These are phyloP conservation scores for Blumeriella jaapii DNA, from an alignment of 2,329 filamentous ascomycete species.

Conservation along the genomic window DNA sequence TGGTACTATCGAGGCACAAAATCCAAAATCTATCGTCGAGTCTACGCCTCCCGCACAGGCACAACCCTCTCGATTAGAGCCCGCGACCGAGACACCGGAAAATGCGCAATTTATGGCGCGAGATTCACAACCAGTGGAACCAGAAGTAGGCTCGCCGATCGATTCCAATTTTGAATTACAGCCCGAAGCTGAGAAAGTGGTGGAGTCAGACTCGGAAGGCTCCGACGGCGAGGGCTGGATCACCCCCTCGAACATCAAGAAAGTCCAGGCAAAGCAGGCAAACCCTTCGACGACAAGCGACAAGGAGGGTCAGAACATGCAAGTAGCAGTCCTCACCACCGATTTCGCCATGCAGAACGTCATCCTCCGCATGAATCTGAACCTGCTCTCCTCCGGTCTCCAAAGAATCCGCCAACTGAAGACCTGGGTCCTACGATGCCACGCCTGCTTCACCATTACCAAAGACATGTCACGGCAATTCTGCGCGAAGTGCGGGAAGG, in stretches of 20 bases:
- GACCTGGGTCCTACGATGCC: conserved; percentile 84
- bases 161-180: not conserved
- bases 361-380: conserved; percentile 84
- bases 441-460: conserved; percentile 80
- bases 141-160: not conserved
- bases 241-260: conserved; percentile 82
- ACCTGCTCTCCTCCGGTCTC: conserved; percentile 69
- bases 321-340: conserved; percentile 84
- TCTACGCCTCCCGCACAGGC: not conserved
- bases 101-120: not conserved
- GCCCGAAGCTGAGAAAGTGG: conserved; percentile 16
- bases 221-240: conserved; percentile 75
- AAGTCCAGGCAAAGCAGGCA: conserved; percentile 61
- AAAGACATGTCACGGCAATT: conserved; percentile 84
- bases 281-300: conserved; percentile 34
- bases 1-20: conserved; percentile 1
- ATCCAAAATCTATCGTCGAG: not conserved
- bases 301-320: conserved; percentile 52
- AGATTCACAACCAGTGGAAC: not conserved
- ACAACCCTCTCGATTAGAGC: not conserved
- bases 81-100: not conserved
- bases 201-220: conserved; percentile 22
- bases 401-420: conserved; percentile 75
- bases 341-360: conserved; percentile 99
- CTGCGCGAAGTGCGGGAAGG: conserved; percentile 81